Evolutionary conservation across 805 yeast species (phyloP), one percentile per base, ranked within the genome.

Genomic region (Ogataea ramenticola): DNA sequence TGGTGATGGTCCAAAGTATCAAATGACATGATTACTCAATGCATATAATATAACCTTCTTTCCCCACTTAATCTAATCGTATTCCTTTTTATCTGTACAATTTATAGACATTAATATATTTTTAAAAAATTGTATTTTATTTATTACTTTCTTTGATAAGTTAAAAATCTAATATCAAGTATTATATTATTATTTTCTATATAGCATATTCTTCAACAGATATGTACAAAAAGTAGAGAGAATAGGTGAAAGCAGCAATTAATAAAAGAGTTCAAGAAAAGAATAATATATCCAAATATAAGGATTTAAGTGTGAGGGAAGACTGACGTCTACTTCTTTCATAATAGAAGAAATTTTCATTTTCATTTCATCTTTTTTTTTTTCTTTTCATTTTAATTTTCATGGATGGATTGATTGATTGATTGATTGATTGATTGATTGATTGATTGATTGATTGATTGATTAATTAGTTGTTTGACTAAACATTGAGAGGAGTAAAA

Each of bases 1-100:
- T 48, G 97, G 98, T 27, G 99, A 86, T 62, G 99, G 99, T 14
- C 99, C 99, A 45, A 93, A 93, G 64, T 93, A 93, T 62, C 82
- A 82, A 62, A 78, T 87, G 82, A 82, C 95, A 7, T 63, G 43
- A 47, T n/a, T n/a, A n/a, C n/a, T n/a, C n/a, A n/a, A n/a, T n/a
- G n/a, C n/a, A n/a, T n/a, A n/a, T n/a, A n/a, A 24, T 24, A 7
- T 24, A 6, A 7, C 6, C 10, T 24, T 24, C 10, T 24, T 24
- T 10, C 27, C 27, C 27, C 6, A 24, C n/a, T 14, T 8, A 26
- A 26, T 29, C n/a, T 29, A 29, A 29, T 29, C 32, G n/a, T 29
- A 29, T 29, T 29, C 32, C 32, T 15, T 29, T 29, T 29, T 29
- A 29, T 29, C 7, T 29, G 7, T 29, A 29, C 32, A 29, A 9